These are phyloP conservation scores for Penicillium sp. DNA, from an alignment of 2,329 filamentous ascomycete genomes.

Conservation along the genomic window DNA sequence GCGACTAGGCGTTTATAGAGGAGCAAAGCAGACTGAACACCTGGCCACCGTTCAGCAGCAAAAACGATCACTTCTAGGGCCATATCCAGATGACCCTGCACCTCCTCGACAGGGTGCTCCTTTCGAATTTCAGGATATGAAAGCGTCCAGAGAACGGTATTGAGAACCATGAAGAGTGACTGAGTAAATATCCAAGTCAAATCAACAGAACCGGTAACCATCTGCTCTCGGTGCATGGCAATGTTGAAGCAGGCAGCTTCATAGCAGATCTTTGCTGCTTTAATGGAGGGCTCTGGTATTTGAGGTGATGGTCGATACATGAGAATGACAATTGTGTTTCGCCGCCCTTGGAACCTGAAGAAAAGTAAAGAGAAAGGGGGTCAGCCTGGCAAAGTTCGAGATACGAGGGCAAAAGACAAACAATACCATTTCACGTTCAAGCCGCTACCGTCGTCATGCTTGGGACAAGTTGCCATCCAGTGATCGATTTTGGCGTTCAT, in stretches of 20 bases:
- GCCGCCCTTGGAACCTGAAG: constrained; percentile 66
- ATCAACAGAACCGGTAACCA: constrained; percentile 75
- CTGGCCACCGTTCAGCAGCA: constrained; percentile 88
- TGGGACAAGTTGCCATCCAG: constrained; percentile 79
- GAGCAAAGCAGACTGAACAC: constrained; percentile 79
- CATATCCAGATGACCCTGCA: constrained; percentile 73
- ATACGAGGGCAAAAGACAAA: background rate
- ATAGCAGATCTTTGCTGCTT: constrained; percentile 81
- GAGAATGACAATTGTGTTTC: constrained; percentile 86
- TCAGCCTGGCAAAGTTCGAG: constrained; percentile 1
- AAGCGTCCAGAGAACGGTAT: constrained; percentile 87
- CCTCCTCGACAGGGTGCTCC: constrained; percentile 72
- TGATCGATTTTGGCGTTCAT: constrained; percentile 79
- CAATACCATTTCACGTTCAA: constrained; percentile 79
- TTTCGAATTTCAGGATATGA: constrained; percentile 84
- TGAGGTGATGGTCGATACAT: constrained; percentile 91
- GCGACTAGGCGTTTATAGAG: constrained; percentile 84
- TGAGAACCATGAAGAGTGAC: constrained; percentile 87
- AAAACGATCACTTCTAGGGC: constrained; percentile 79
- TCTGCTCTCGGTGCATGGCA: constrained; percentile 77
- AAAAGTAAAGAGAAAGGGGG: constrained; percentile 9
- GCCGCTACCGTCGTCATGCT: constrained; percentile 67
- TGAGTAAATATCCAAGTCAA: constrained; percentile 94
- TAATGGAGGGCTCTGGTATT: constrained; percentile 78
- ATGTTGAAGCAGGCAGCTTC: constrained; percentile 83